These are phyloP conservation scores for Pharnaceum exiguum DNA, from an alignment of 148 eudicot species.

Conservation along the genomic window DNA sequence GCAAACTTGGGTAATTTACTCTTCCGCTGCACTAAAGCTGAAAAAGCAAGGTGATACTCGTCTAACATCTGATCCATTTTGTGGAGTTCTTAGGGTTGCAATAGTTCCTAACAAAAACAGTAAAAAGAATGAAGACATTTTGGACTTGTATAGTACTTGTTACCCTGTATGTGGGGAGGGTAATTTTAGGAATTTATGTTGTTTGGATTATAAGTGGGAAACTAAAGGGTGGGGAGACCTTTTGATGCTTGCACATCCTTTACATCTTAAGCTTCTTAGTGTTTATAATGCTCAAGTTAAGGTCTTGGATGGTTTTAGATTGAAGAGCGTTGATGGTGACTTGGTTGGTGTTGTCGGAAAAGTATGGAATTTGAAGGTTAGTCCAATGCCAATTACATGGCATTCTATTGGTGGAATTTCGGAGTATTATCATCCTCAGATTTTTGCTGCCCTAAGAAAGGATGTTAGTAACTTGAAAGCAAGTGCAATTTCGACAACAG, in stretches of 20 bases:
- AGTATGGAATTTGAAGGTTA: slow-evolving; percentile 6
- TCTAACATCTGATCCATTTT: neutral
- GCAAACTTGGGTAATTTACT: slow-evolving; percentile 16
- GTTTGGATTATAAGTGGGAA: slow-evolving; percentile 14
- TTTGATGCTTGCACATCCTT: slow-evolving; percentile 17
- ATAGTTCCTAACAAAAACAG: neutral
- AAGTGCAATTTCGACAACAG: slow-evolving; percentile 5
- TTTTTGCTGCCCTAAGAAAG: slow-evolving; percentile 13
- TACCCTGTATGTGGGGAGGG: slow-evolving; percentile 14
- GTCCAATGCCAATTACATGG: slow-evolving; percentile 13
- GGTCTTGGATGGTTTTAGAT: slow-evolving; percentile 4
- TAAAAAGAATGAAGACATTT: slow-evolving; percentile 6
- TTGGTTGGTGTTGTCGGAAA: slow-evolving; percentile 14
- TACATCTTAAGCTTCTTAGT: slow-evolving; percentile 17
- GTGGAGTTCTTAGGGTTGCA: slow-evolving; percentile 16
- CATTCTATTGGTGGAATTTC: slow-evolving; percentile 12
- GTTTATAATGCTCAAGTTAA: neutral
- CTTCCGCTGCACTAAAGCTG: slow-evolving; percentile 1
- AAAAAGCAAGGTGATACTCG: neutral
- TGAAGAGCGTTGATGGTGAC: slow-evolving; percentile 5
- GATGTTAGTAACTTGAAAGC: slow-evolving; percentile 16
- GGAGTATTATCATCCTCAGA: slow-evolving; percentile 1
- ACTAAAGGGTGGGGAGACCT: slow-evolving; percentile 16
- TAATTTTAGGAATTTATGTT: neutral
- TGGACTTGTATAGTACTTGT: slow-evolving; percentile 13